Evolutionary conservation across 1,284 basidiomycete genomes (phyloP), one percentile per base, ranked within the genome.

Genomic region (Pseudozyma flocculosa): DNA sequence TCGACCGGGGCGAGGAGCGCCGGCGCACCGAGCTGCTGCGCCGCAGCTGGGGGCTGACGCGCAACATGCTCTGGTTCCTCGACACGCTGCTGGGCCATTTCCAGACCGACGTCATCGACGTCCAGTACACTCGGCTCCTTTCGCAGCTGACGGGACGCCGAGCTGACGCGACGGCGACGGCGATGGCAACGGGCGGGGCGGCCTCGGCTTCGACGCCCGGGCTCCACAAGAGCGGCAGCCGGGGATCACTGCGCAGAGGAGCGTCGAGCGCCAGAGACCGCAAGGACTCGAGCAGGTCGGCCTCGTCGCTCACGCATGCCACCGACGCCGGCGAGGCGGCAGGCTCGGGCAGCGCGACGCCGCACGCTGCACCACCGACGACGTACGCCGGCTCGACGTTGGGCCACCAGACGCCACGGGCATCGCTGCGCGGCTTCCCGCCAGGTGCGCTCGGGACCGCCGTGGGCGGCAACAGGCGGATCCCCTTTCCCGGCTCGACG

Each of bases 31-130:
- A 88, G 29, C 81, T 92, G 18, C 80, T 90, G 44, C 82, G 90
- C 50, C 86, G 85, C 61, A 87, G 87, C 0, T 94, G 91, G 90
- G 89, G 88, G 0, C 83, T 88, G 17, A 86, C 91, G 17, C 80
- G 89, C 58, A 85, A 88, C 66, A 92, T 93, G 89, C 84, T 86
- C 42, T 93, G 91, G 89, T 92, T 92, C 75, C 80, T 94, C 51
- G 91, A 92, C 71, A 87, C 85, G 51, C 64, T 80, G 30, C 74
- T 92, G 9, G 86, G 86, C 8, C 69, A 71, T 38, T 69, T 71
- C 30, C 89, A 91, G 88, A 88, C 85, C 61, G 91, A 94, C 66
- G 89, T 94, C 8, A 83, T 93, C 26, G 91, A 92, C 55, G 85
- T 87, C 15, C 90, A 94, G 76, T 92, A 88, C 72, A 80, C 83